Percentiles rank a stretch among this genome's conserved stretches.
phyloP scores from a whole-genome alignment of 2,329 filamentous ascomycete species.

The Monilinia vaccinii-corymbosi region DNA sequence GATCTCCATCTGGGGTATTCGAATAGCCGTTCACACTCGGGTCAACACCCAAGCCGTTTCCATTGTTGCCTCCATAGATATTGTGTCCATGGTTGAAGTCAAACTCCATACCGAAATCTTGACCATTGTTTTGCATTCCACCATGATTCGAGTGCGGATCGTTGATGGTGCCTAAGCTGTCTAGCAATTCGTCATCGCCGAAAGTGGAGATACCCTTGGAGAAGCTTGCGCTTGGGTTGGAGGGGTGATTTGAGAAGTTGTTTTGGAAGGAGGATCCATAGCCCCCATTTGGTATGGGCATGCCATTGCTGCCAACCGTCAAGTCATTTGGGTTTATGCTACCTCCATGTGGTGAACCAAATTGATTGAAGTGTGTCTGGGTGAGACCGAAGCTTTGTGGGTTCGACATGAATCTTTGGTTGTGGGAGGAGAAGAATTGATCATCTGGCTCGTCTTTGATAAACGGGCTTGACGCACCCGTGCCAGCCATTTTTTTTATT shows the following conservation, averaged over 20 bases:
- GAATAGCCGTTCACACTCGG: slow-evolving; percentile 70
- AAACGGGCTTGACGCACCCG: slow-evolving; percentile 40
- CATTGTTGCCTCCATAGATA: slow-evolving; percentile 47
- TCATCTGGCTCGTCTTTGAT: slow-evolving; percentile 63
- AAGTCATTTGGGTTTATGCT: slow-evolving; percentile 81
- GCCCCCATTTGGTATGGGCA: slow-evolving; percentile 37
- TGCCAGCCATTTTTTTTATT: slow-evolving; percentile 30
- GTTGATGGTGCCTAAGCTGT: slow-evolving; percentile 49
- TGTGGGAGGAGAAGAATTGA: slow-evolving; percentile 38
- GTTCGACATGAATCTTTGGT: slow-evolving; percentile 27
- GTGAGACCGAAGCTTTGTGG: slow-evolving; percentile 33
- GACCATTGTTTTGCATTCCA: slow-evolving; percentile 43
- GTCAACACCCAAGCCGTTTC: slow-evolving; percentile 50
- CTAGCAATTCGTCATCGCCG: slow-evolving; percentile 80
- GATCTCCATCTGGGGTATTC: slow-evolving; percentile 82
- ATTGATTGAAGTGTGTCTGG: slow-evolving; percentile 37
- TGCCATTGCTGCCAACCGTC: slow-evolving; percentile 54
- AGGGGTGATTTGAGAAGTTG: slow-evolving; percentile 44
- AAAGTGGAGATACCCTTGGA: slow-evolving; percentile 71
- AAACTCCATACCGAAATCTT: slow-evolving; percentile 51
- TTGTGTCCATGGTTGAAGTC: slow-evolving; percentile 46
- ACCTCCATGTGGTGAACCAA: slow-evolving; percentile 33
- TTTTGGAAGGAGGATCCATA: slow-evolving; percentile 52
- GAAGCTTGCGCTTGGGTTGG: slow-evolving; percentile 59
- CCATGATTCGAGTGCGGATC: slow-evolving; percentile 32